Evolutionary conservation across 2,329 filamentous ascomycete species (phyloP).

Genomic region (Lachnellula occidentalis): DNA sequence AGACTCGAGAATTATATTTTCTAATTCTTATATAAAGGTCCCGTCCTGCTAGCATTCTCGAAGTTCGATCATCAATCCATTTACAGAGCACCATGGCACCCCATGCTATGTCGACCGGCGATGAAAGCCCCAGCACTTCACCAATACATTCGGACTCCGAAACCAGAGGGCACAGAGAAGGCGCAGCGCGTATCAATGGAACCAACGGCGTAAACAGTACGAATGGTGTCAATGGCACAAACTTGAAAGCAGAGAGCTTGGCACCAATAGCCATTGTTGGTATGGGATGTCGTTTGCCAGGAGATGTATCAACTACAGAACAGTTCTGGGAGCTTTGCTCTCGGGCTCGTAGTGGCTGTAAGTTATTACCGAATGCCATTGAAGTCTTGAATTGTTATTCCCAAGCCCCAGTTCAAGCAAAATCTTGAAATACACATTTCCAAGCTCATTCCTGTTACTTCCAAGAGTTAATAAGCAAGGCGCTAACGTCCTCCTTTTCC

Average conservation of each 20-base stretch:
- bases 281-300: constrained; percentile 35
- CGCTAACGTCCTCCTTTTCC: background rate
- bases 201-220: background rate
- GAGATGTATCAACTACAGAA: constrained; percentile 32
- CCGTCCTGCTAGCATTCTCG: background rate
- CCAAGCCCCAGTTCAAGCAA: too few relatives aligned
- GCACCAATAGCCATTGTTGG: constrained; percentile 33
- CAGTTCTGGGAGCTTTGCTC: constrained; percentile 37
- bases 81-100: background rate
- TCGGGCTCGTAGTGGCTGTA: constrained; percentile 32
- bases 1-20: background rate
- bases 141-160: background rate
- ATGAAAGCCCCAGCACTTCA: background rate
- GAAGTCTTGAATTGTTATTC: too few relatives aligned
- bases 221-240: background rate
- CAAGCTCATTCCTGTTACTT: too few relatives aligned
- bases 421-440: too few relatives aligned
- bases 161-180: background rate
- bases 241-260: background rate
- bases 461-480: too few relatives aligned
- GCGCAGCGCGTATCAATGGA: background rate
- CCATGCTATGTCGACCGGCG: background rate
- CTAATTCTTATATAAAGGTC: background rate
- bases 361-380: background rate
- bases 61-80: background rate